These are phyloP conservation scores for Cladosporium austrohemisphaericum DNA, from an alignment of 2,329 filamentous ascomycete genomes.

Conservation along the genomic window DNA sequence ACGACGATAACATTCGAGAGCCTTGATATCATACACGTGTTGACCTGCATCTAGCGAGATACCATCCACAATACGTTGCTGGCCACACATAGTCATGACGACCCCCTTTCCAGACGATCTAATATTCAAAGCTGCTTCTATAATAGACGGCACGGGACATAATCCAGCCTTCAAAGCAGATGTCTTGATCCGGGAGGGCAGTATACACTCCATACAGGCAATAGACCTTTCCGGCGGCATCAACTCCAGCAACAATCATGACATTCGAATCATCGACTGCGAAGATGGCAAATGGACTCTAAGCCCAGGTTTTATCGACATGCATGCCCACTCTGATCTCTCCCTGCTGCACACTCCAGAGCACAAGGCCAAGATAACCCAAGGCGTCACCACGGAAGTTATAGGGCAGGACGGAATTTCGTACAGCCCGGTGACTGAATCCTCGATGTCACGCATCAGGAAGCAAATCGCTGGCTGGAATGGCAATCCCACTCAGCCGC, in stretches of 20 bases:
- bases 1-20: no score
- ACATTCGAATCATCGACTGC: constrained; percentile 24
- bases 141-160: constrained; percentile 26
- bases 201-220: constrained; percentile 19
- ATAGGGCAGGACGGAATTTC: constrained; percentile 31
- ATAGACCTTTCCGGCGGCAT: neutral
- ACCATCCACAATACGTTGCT: no score
- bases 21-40: no score
- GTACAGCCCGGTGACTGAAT: constrained; percentile 26
- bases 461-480: constrained; percentile 32
- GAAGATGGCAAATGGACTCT: constrained; percentile 25
- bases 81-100: no score
- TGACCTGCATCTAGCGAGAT: no score
- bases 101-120: no score
- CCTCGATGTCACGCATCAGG: constrained; percentile 23
- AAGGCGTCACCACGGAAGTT: constrained; percentile 30
- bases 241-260: neutral
- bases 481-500: constrained; percentile 24
- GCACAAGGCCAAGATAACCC: constrained; percentile 28
- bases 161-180: constrained; percentile 22
- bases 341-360: constrained; percentile 27
- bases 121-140: constrained; percentile 23
- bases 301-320: constrained; percentile 31
- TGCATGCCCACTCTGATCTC: constrained; percentile 31
- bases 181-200: constrained; percentile 21